Conservation (phyloP, 768 basidiomycete species). For the Collybia mongolica region DNA sequence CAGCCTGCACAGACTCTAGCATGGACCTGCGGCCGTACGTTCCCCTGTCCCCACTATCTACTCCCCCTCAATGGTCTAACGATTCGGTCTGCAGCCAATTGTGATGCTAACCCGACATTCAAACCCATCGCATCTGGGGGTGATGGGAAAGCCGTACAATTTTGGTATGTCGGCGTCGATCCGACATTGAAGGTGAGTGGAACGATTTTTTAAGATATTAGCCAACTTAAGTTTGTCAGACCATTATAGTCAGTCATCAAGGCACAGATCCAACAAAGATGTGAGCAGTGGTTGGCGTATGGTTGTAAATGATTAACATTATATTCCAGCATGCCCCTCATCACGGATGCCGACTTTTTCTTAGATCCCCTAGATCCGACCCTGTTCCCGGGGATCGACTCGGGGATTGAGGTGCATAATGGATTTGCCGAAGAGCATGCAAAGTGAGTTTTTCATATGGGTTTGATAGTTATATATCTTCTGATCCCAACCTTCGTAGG, state of each 20-base stretch:
- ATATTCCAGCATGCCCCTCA: constrained; percentile 16
- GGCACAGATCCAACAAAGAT: constrained; percentile 23
- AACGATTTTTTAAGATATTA: background rate
- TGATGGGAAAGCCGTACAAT: constrained; percentile 41
- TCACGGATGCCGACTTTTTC: constrained; percentile 44
- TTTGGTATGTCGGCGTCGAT: constrained; percentile 33
- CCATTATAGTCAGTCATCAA: constrained; percentile 17
- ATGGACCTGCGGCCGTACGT: constrained; percentile 52
- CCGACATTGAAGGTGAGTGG: constrained; percentile 14
- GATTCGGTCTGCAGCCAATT: constrained; percentile 32
- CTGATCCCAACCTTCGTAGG: constrained; percentile 33
- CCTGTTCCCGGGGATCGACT: constrained; percentile 49
- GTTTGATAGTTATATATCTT: constrained; percentile 23
- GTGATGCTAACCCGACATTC: constrained; percentile 47
- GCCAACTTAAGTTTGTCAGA: constrained; percentile 2
- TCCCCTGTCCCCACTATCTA: too few relatives aligned
- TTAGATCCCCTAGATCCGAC: constrained; percentile 29
- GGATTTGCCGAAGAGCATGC: constrained; percentile 49
- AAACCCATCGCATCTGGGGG: constrained; percentile 44
- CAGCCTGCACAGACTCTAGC: constrained; percentile 34
- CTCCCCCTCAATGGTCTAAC: background rate
- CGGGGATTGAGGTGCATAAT: constrained; percentile 41
- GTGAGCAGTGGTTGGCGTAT: constrained; percentile 13
- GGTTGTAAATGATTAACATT: background rate
- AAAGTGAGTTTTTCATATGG: constrained; percentile 26